phyloP scores from a whole-genome alignment of 73 alveolate genomes.

The Paramecium sexaurelia region DNA sequence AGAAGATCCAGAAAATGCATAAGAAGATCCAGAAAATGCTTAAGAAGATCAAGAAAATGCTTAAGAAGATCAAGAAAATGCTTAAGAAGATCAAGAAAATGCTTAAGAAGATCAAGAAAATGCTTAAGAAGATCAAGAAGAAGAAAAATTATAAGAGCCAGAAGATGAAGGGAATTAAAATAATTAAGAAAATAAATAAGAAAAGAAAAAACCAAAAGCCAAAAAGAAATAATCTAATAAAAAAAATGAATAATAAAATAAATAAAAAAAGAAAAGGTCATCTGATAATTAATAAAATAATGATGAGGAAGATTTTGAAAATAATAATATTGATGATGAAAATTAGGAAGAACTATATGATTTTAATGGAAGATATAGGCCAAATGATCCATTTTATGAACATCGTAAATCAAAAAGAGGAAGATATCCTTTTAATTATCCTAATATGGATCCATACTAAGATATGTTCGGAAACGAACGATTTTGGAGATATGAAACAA shows the following conservation, averaged over 20 bases:
- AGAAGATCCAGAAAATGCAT: neutral
- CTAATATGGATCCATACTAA: neutral
- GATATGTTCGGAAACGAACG: neutral
- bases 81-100: neutral
- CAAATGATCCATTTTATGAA: slow-evolving; percentile 25
- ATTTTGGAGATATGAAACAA: neutral
- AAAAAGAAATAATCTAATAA: neutral
- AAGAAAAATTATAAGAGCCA: neutral
- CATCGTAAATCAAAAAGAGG: neutral
- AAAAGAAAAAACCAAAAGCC: neutral
- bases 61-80: neutral
- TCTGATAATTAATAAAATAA: neutral
- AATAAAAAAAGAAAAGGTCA: neutral
- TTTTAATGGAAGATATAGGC: neutral
- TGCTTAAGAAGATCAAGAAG: neutral
- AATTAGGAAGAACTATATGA: slow-evolving; percentile 22
- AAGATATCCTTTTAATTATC: neutral
- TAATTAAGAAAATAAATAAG: neutral
- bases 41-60: neutral
- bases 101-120: neutral
- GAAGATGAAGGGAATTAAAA: neutral
- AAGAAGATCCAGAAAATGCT: neutral
- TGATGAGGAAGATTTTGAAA: neutral
- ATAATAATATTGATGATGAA: neutral
- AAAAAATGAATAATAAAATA: neutral